phyloP scores from a whole-genome alignment of 2,329 filamentous ascomycete species.

The Hypoxylon sp. region DNA sequence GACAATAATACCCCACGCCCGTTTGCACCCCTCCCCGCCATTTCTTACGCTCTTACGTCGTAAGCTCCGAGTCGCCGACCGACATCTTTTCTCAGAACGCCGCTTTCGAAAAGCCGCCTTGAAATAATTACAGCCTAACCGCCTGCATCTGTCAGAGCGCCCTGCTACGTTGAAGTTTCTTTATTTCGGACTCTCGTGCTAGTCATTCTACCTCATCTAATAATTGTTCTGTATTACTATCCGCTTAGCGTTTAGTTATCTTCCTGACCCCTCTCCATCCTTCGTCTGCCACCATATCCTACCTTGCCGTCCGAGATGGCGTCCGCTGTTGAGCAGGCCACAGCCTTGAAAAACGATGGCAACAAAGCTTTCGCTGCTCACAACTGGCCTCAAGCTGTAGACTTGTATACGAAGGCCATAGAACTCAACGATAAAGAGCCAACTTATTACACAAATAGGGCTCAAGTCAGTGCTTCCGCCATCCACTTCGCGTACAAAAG shows the following conservation, averaged over 20 bases:
- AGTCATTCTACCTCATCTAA: neutral
- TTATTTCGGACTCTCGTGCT: no score
- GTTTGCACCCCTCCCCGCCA: conserved; percentile 10
- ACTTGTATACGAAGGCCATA: conserved; percentile 89
- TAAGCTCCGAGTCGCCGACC: conserved; percentile 41
- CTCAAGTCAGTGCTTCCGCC: conserved; percentile 71
- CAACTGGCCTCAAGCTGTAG: conserved; percentile 84
- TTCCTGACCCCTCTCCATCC: no score
- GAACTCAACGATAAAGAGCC: conserved; percentile 82
- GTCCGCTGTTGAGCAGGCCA: conserved; percentile 69
- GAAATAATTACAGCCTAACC: conserved; percentile 20
- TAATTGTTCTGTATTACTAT: neutral
- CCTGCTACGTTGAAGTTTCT: no score
- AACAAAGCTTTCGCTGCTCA: conserved; percentile 91
- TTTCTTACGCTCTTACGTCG: conserved; percentile 8
- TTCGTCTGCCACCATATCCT: conserved; percentile 1
- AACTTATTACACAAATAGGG: conserved; percentile 92
- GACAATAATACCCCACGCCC: conserved; percentile 14
- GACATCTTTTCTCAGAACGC: conserved; percentile 20
- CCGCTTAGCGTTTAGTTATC: no score
- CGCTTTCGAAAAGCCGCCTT: conserved; percentile 14
- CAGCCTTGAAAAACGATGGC: conserved; percentile 88
- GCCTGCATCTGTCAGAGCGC: no score
- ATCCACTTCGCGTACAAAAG: conserved; percentile 17
- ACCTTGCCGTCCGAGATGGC: conserved; percentile 49